Conservation (phyloP, 2,329 filamentous ascomycete species). For the Dothideomycetes sp. region DNA sequence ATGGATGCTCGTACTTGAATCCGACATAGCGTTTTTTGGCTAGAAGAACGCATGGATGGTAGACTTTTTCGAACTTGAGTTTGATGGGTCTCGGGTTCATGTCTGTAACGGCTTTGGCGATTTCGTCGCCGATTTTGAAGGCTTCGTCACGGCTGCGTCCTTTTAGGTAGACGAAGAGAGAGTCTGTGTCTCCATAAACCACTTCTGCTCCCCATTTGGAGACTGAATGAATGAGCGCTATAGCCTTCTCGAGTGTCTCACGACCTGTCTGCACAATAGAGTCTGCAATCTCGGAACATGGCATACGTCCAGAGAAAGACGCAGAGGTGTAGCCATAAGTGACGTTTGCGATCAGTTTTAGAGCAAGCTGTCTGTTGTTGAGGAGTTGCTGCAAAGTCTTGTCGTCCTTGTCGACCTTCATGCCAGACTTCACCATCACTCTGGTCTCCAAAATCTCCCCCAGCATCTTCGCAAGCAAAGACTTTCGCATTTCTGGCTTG, state of each 20-base stretch:
- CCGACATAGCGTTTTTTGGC: conserved; percentile 98
- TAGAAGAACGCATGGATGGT: conserved; percentile 85
- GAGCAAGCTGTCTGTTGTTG: conserved; percentile 85
- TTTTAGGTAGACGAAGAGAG: conserved; percentile 80
- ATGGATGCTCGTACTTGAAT: conserved; percentile 81
- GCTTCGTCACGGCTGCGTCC: conserved; percentile 81
- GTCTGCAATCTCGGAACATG: conserved; percentile 94
- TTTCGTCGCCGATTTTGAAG: conserved; percentile 87
- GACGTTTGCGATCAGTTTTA: conserved; percentile 97
- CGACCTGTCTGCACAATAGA: conserved; percentile 94
- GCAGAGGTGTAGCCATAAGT: conserved; percentile 98
- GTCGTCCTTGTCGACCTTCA: conserved; percentile 89
- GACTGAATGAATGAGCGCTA: conserved; percentile 83
- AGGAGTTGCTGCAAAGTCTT: conserved; percentile 74
- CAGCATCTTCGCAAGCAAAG: conserved; percentile 89
- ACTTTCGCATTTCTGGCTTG: conserved; percentile 77
- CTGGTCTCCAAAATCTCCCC: conserved; percentile 91
- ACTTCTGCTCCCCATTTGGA: conserved; percentile 88
- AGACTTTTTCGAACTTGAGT: conserved; percentile 97
- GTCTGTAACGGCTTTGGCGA: conserved; percentile 75
- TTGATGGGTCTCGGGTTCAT: conserved; percentile 88
- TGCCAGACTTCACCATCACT: conserved; percentile 95
- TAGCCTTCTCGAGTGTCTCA: conserved; percentile 88
- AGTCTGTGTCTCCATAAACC: conserved; percentile 96
- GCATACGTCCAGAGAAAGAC: conserved; percentile 94